These are phyloP conservation scores for Trypanosoma cruzi DNA, from an alignment of 208 protist species.

Conservation along the genomic window DNA sequence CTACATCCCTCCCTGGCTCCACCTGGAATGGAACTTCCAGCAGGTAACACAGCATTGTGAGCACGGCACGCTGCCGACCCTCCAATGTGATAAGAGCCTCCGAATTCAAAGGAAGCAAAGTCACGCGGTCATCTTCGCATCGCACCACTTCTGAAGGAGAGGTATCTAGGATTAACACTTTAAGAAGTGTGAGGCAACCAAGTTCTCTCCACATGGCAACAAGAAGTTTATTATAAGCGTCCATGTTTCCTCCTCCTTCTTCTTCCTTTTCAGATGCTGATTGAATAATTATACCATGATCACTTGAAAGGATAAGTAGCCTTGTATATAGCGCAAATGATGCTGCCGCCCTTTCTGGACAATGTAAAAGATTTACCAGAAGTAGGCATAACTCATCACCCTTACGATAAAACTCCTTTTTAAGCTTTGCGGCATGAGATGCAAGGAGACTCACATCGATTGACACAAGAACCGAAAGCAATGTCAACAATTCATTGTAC, in stretches of 20 bases:
- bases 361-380: slow-evolving; percentile 44
- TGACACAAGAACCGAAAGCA: slow-evolving; percentile 59
- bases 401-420: slow-evolving; percentile 38
- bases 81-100: slow-evolving; percentile 28
- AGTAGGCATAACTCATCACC: slow-evolving; percentile 41
- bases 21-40: neutral
- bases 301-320: slow-evolving; percentile 22
- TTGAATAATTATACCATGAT: neutral
- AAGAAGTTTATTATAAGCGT: slow-evolving; percentile 18
- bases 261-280: neutral
- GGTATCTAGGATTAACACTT: slow-evolving; percentile 44
- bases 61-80: slow-evolving; percentile 32
- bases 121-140: slow-evolving; percentile 11
- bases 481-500: slow-evolving; percentile 52
- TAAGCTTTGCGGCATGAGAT: slow-evolving; percentile 21
- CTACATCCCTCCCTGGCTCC: neutral
- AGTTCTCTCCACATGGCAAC: slow-evolving; percentile 54
- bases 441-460: slow-evolving; percentile 35
- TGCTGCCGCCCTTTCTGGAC: slow-evolving; percentile 27
- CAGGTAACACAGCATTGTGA: slow-evolving; percentile 71
- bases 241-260: slow-evolving; percentile 7
- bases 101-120: slow-evolving; percentile 27
- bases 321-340: slow-evolving; percentile 31
- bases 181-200: slow-evolving; percentile 64
- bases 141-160: neutral